Percentiles rank a stretch among this genome's conserved stretches.
phyloP scores from a whole-genome alignment of 495 filamentous ascomycete genomes.

The Astrothelium subdiscretum region DNA sequence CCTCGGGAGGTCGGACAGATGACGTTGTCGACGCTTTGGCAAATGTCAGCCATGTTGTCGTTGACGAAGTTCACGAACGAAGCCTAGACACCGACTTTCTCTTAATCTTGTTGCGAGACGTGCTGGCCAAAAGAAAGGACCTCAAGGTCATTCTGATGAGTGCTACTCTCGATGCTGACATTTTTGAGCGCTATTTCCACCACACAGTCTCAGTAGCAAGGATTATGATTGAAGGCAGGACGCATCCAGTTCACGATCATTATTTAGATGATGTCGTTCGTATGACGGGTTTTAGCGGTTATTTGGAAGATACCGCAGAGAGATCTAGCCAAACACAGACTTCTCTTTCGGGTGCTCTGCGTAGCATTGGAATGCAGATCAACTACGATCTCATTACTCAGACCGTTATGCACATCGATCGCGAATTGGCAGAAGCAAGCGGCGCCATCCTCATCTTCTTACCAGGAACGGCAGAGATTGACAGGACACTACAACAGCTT shows the following conservation, averaged over 20 bases:
- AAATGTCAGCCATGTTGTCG: constrained; percentile 87
- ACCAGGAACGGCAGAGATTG: constrained; percentile 80
- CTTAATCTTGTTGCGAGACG: constrained; percentile 75
- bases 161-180: constrained; percentile 81
- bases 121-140: constrained; percentile 63
- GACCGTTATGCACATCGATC: constrained; percentile 68
- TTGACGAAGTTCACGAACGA: constrained; percentile 95
- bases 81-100: constrained; percentile 94
- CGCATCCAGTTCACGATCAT: constrained; percentile 78
- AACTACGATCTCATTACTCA: constrained; percentile 84
- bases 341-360: constrained; percentile 52
- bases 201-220: constrained; percentile 47
- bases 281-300: constrained; percentile 55
- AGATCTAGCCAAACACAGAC: constrained; percentile 3
- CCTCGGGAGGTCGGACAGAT: constrained; percentile 61
- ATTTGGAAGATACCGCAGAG: constrained; percentile 4
- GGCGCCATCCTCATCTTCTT: constrained; percentile 93
- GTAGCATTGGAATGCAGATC: constrained; percentile 70
- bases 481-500: constrained; percentile 61
- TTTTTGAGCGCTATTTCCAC: constrained; percentile 74
- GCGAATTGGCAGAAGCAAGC: constrained; percentile 50
- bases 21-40: constrained; percentile 70
- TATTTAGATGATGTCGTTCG: constrained; percentile 83
- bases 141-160: constrained; percentile 96
- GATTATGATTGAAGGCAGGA: constrained; percentile 80